These are phyloP conservation scores for Juncus effusus DNA, from an alignment of 176 grass and related monocot genomes.

Conservation along the genomic window DNA sequence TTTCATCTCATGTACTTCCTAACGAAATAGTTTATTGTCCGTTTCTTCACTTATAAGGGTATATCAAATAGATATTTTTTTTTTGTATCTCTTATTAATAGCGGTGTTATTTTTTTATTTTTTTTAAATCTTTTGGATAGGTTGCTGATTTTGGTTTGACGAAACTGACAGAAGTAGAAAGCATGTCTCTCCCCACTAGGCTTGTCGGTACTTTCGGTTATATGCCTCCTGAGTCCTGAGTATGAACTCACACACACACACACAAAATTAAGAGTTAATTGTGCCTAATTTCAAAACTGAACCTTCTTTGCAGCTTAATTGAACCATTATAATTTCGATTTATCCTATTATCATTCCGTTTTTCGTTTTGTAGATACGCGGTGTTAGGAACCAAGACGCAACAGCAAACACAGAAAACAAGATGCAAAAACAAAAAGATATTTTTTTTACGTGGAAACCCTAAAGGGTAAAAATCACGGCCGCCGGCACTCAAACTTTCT, in stretches of 20 bases:
- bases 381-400: too few species aligned
- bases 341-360: slow-evolving; percentile 4
- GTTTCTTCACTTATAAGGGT: too few species aligned
- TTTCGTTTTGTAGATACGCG: not conserved
- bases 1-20: too few species aligned
- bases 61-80: too few species aligned
- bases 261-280: not conserved
- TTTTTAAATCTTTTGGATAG: slow-evolving; percentile 26
- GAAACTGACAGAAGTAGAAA: slow-evolving; percentile 83
- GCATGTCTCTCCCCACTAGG: slow-evolving; percentile 47
- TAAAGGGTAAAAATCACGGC: too few species aligned
- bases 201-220: slow-evolving; percentile 98
- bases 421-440: too few species aligned
- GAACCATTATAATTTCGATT: not conserved
- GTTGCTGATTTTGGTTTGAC: slow-evolving; percentile 96
- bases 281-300: not conserved
- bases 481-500: too few species aligned
- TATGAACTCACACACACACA: slow-evolving; percentile 12
- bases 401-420: too few species aligned
- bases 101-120: too few species aligned
- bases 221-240: slow-evolving; percentile 95
- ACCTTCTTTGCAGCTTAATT: not conserved
- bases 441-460: too few species aligned
- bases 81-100: not conserved
- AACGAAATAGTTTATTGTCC: too few species aligned